Evolutionary conservation across 192 early-diverging fungal species (phyloP).

Genomic region (Podila minutissima): DNA sequence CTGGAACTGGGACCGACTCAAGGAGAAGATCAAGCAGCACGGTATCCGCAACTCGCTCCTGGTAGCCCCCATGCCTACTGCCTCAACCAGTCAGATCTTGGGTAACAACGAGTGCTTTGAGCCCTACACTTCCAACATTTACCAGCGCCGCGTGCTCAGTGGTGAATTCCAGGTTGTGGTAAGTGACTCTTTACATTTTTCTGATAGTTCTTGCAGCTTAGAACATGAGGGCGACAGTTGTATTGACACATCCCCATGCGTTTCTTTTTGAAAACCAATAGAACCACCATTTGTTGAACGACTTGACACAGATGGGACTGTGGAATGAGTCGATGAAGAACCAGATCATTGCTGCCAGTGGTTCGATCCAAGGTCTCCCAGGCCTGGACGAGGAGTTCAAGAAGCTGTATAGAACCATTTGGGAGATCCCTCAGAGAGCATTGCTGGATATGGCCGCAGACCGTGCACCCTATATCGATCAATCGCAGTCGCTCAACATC

Average conservation of each 20-base stretch:
- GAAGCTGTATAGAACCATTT: slow-evolving; percentile 94
- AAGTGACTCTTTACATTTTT: slow-evolving; percentile 5
- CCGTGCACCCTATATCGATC: slow-evolving; percentile 96
- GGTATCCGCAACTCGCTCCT: slow-evolving; percentile 94
- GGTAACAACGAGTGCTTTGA: slow-evolving; percentile 98
- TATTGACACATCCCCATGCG: not conserved
- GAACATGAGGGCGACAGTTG: not conserved
- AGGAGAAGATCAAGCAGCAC: slow-evolving; percentile 76
- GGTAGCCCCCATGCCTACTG: slow-evolving; percentile 97
- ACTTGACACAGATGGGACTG: slow-evolving; percentile 87
- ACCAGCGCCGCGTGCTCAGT: slow-evolving; percentile 93
- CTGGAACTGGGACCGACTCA: slow-evolving; percentile 89
- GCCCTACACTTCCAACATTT: slow-evolving; percentile 91
- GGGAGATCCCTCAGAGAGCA: slow-evolving; percentile 91
- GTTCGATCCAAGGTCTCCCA: slow-evolving; percentile 82
- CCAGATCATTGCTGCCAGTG: slow-evolving; percentile 92
- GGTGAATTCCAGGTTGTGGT: slow-evolving; percentile 98
- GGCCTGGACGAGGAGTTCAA: slow-evolving; percentile 87
- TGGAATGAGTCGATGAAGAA: slow-evolving; percentile 97
- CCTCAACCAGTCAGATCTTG: slow-evolving; percentile 93
- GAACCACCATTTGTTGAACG: slow-evolving; percentile 93
- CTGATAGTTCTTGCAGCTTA: not conserved
- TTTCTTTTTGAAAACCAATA: not conserved
- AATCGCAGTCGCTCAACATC: slow-evolving; percentile 95
- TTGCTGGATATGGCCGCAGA: slow-evolving; percentile 96